Evolutionary conservation across 176 grass and related monocot species (phyloP).

Genomic region (Coix lacrymajobi): DNA sequence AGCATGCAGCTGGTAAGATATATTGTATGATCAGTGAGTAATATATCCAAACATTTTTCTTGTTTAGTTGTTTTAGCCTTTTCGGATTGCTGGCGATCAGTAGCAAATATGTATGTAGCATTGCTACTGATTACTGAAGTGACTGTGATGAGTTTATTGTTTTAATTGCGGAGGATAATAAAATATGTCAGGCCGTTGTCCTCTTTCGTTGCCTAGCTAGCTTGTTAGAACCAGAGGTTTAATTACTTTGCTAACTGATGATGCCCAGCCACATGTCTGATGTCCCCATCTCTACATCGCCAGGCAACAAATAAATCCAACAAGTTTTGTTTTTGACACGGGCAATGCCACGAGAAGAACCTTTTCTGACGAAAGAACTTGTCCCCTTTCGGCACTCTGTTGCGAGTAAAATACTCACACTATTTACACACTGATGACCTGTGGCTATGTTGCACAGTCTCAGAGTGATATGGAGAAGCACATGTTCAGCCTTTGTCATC

Average conservation of each 20-base stretch:
- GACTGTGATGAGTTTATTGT: not conserved
- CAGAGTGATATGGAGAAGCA: not conserved
- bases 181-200: not conserved
- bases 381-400: constrained; percentile 10
- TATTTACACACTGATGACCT: not conserved
- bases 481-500: not conserved
- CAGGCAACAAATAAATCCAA: constrained; percentile 1
- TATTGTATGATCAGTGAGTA: too few relatives aligned
- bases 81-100: not conserved
- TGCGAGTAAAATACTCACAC: not conserved
- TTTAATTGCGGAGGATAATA: not conserved
- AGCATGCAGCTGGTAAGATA: not conserved
- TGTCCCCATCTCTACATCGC: not conserved
- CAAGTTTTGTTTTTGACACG: not conserved
- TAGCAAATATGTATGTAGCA: not conserved
- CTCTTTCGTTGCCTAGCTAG: not conserved
- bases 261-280: not conserved
- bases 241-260: not conserved
- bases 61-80: not conserved
- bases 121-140: not conserved
- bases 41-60: not conserved
- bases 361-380: constrained; percentile 1
- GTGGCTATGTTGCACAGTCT: not conserved
- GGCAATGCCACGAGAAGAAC: not conserved
- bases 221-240: not conserved